Evolutionary conservation across 768 basidiomycete genomes (phyloP), one percentile per base, ranked within the genome.

Genomic region (Clathrus columnatus): DNA sequence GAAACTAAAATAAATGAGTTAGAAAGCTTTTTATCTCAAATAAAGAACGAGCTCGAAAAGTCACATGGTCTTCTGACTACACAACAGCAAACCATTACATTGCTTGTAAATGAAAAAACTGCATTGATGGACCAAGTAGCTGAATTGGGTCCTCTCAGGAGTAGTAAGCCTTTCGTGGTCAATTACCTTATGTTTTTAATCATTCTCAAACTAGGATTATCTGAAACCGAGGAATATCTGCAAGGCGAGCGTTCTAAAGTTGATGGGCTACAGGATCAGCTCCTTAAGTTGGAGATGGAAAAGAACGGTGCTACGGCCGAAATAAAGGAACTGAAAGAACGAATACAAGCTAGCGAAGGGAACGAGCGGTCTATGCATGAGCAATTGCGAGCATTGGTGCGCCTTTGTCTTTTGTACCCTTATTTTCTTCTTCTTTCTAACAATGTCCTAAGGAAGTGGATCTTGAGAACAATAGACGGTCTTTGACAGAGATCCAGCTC

Each of bases 41-140:
- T 69, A 27, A 63, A 67, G 49, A 69, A 75, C 52, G 68, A 61
- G 17, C 51, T 60, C 4, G 61, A 61, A 4, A 59, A 60, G 24
- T 61, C 70, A 52, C 66, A 67, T 17, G 64, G 67, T 11, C 67
- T 67, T 36, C 67, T 75, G 45, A 42, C 60, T 17, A 60, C 51
- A 16, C 84, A 85, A 61, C 82, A 81, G 57, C 83, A 83, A 61
- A 87, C 85, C 0, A 87, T 93, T 56, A 75, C 84, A 46, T 66
- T 86, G n/a, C 73, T 93, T 14, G 87, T 91, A 18, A 76, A 81
- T 2, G 87, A 88, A 63, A 87, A 87, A 67, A 76, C 80, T 6
- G 73, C 77, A 18, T 72, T 88, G 30, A 69, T 72, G 16, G 65
- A 61, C n/a, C 61, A 83, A 42, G 65, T 86, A 42, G 75, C 84